Evolutionary conservation across 805 yeast genomes (phyloP).

Genomic region (Myxozyma sirexii): DNA sequence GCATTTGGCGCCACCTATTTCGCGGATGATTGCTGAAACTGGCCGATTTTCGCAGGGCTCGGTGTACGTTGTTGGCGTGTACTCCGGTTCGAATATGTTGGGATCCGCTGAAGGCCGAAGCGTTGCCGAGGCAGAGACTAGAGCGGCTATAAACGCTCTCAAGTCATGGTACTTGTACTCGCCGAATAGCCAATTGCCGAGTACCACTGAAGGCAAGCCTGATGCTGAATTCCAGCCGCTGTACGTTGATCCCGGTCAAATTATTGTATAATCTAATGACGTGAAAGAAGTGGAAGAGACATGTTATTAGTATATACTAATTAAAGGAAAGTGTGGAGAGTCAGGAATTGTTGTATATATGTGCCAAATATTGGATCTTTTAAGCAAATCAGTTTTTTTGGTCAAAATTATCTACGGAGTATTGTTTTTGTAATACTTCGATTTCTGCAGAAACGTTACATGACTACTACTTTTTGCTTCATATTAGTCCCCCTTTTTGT

Average conservation of each 20-base stretch:
- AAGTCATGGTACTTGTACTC: slow-evolving; percentile 95
- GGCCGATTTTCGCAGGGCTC: slow-evolving; percentile 87
- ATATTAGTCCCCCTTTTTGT: too few relatives aligned
- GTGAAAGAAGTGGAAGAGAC: too few relatives aligned
- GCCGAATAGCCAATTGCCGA: slow-evolving; percentile 61
- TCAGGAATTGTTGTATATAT: neutral
- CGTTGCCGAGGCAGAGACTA: slow-evolving; percentile 84
- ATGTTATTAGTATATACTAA: neutral
- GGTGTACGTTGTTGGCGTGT: slow-evolving; percentile 87
- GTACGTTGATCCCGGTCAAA: slow-evolving; percentile 41
- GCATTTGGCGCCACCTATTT: slow-evolving; percentile 70
- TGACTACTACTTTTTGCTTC: too few relatives aligned
- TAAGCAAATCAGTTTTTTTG: neutral
- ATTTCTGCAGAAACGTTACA: neutral
- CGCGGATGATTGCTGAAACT: slow-evolving; percentile 86
- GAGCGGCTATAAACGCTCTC: slow-evolving; percentile 89
- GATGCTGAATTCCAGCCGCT: slow-evolving; percentile 32
- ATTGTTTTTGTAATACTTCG: neutral
- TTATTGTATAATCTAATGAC: slow-evolving; percentile 37
- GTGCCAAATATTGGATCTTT: neutral
- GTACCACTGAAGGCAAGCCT: slow-evolving; percentile 47
- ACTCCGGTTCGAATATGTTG: slow-evolving; percentile 75
- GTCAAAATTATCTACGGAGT: neutral
- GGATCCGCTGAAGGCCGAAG: slow-evolving; percentile 96
- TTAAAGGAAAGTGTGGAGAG: neutral